A percentile compares a stretch with the other conserved stretches of the same genome.
phyloP scores from a whole-genome alignment of 2,329 filamentous ascomycete genomes.

The Talaromyces marneffei region DNA sequence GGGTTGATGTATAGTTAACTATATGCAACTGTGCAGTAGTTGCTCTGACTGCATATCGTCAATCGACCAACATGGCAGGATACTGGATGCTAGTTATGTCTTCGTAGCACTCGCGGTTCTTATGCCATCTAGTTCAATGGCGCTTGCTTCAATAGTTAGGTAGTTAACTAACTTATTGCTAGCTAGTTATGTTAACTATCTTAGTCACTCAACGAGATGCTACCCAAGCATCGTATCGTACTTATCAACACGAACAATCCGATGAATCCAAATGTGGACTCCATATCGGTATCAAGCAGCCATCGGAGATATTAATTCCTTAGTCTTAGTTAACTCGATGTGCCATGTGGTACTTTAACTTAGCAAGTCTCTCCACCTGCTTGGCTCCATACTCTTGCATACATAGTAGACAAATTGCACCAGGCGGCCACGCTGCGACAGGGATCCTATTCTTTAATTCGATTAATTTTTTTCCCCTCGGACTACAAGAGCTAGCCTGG shows the following conservation, averaged over 20 bases:
- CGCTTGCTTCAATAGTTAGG: too few relatives aligned
- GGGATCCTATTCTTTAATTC: background rate
- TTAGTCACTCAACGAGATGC: background rate
- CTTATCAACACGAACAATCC: background rate
- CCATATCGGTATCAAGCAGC: background rate
- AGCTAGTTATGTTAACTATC: too few relatives aligned
- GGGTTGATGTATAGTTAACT: background rate
- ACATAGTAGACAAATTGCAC: conserved; percentile 1
- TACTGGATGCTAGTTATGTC: background rate
- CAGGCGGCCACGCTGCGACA: conserved; percentile 12
- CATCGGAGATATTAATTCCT: background rate
- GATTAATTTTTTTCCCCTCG: background rate
- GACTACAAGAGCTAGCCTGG: background rate
- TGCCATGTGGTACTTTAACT: background rate
- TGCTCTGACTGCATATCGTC: background rate
- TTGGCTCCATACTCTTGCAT: background rate
- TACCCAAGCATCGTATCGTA: background rate
- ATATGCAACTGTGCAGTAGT: background rate
- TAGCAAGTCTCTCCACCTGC: background rate
- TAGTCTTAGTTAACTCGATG: background rate
- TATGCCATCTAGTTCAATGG: background rate
- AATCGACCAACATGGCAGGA: background rate
- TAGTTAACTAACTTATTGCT: too few relatives aligned
- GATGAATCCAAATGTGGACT: too few relatives aligned
- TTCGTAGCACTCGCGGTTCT: too few relatives aligned